Conservation (phyloP, 805 yeast genomes). For the Ogataea methanolica region DNA sequence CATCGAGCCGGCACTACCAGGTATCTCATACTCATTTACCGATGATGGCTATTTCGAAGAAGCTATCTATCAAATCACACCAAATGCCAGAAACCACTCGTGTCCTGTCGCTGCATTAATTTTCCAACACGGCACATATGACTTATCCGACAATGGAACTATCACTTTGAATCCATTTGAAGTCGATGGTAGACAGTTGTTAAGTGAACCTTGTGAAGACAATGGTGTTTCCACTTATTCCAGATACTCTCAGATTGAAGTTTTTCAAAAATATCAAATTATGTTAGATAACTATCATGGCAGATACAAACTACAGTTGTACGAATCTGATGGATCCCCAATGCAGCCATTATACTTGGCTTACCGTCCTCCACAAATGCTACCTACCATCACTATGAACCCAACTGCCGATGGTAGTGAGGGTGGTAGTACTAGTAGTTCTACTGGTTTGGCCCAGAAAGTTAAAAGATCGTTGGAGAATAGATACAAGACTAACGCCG, state of each 20-base stretch:
- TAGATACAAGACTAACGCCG: constrained; percentile 73
- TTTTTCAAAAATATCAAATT: constrained; percentile 54
- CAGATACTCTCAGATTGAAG: constrained; percentile 66
- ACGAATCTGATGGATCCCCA: constrained; percentile 72
- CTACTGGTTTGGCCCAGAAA: constrained; percentile 31
- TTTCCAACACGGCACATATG: constrained; percentile 87
- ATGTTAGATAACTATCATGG: constrained; percentile 79
- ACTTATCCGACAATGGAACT: constrained; percentile 58
- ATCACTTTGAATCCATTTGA: constrained; percentile 65
- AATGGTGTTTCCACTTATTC: constrained; percentile 56
- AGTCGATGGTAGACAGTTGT: constrained; percentile 89
- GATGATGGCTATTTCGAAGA: constrained; percentile 88
- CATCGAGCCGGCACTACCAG: constrained; percentile 95
- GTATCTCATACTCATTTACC: constrained; percentile 88
- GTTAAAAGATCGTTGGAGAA: constrained; percentile 77
- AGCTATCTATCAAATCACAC: constrained; percentile 74
- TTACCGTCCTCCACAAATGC: constrained; percentile 92
- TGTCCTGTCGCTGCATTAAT: constrained; percentile 82
- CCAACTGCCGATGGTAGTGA: constrained; percentile 51
- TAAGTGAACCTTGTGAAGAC: constrained; percentile 82
- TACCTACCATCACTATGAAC: constrained; percentile 87
- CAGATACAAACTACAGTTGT: constrained; percentile 66
- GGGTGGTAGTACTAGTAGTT: constrained; percentile 7
- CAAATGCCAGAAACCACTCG: constrained; percentile 68
- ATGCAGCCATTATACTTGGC: constrained; percentile 88